Percentiles rank a stretch among this genome's conserved stretches.
Conservation (phyloP, 768 basidiomycete species). For the Chiua virens region DNA sequence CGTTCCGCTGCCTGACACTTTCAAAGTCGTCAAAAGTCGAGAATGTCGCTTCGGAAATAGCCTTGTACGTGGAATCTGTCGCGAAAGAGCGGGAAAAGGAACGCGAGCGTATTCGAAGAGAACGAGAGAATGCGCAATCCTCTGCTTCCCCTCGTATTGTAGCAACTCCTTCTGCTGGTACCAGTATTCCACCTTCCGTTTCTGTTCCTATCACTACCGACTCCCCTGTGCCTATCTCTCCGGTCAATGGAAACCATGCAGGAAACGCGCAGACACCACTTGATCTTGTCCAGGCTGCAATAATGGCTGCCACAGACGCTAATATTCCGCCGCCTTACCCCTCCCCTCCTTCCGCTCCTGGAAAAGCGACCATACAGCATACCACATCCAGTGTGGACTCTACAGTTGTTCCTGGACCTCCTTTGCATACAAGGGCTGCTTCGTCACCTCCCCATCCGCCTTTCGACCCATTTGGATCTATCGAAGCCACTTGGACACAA, state of each 20-base stretch:
- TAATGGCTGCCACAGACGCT: constrained; percentile 14
- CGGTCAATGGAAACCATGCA: constrained; percentile 6
- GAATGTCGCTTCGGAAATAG: constrained; percentile 58
- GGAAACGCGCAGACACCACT: constrained; percentile 22
- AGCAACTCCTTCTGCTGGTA: constrained; percentile 22
- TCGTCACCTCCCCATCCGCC: constrained; percentile 23
- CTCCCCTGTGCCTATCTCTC: constrained; percentile 18
- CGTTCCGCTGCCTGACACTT: constrained; percentile 53
- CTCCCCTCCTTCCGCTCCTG: constrained; percentile 55
- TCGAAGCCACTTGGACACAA: constrained; percentile 43
- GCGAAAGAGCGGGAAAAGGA: constrained; percentile 77
- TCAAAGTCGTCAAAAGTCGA: constrained; percentile 50
- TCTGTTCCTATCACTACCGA: constrained; percentile 5
- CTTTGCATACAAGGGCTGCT: constrained; percentile 19
- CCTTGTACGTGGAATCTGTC: constrained; percentile 71
- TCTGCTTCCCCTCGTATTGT: constrained; percentile 28
- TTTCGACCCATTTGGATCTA: constrained; percentile 46
- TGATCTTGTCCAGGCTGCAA: constrained; percentile 13
- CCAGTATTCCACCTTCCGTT: constrained; percentile 9
- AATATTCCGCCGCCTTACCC: constrained; percentile 45
- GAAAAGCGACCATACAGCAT: constrained; percentile 14
- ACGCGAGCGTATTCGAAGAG: constrained; percentile 67
- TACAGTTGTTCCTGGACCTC: constrained; percentile 15
- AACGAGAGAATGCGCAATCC: constrained; percentile 50
- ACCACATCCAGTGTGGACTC: constrained; percentile 19